Conservation (phyloP, 495 filamentous ascomycete genomes). For the Talaromyces nanjingensis region DNA sequence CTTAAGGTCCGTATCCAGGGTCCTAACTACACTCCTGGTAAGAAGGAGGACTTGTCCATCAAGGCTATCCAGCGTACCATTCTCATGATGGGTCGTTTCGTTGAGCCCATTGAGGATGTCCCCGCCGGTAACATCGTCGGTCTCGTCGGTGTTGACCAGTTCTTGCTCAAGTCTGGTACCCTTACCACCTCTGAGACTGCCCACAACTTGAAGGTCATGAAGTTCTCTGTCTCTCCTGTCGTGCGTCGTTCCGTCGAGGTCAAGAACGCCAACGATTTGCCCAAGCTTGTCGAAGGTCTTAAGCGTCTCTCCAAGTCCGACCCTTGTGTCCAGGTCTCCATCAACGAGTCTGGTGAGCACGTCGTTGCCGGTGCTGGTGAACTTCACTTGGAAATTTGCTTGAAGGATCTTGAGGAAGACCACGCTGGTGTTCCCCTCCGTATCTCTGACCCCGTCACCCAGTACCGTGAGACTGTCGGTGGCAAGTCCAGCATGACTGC, state of each 20-base stretch:
- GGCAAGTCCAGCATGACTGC: conserved; percentile 84
- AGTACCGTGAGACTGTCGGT: conserved; percentile 93
- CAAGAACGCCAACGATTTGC: conserved; percentile 99
- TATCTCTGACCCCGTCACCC: conserved; percentile 93
- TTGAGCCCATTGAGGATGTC: conserved; percentile 98
- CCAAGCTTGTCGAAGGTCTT: conserved; percentile 99
- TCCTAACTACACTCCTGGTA: conserved; percentile 95
- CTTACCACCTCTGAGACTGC: conserved; percentile 94
- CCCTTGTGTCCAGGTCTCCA: conserved; percentile 88
- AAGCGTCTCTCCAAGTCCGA: conserved; percentile 99
- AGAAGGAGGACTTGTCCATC: conserved; percentile 98
- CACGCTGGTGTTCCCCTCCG: conserved; percentile 96
- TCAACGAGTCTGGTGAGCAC: conserved; percentile 92
- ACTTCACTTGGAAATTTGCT: conserved; percentile 98
- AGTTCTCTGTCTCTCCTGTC: conserved; percentile 99
- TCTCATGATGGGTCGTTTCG: conserved; percentile 99
- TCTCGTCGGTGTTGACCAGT: conserved; percentile 99
- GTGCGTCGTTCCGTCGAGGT: conserved; percentile 98
- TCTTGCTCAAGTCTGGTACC: conserved; percentile 99
- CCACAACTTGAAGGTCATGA: conserved; percentile 99
- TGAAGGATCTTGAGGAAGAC: conserved; percentile 99
- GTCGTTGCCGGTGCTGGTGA: conserved; percentile 98
- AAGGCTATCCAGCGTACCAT: conserved; percentile 99
- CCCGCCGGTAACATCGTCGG: conserved; percentile 99
- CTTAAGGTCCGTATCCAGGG: conserved; percentile 99